Evolutionary conservation across 2,329 filamentous ascomycete species (phyloP).

Genomic region (Trichoderma sp.): DNA sequence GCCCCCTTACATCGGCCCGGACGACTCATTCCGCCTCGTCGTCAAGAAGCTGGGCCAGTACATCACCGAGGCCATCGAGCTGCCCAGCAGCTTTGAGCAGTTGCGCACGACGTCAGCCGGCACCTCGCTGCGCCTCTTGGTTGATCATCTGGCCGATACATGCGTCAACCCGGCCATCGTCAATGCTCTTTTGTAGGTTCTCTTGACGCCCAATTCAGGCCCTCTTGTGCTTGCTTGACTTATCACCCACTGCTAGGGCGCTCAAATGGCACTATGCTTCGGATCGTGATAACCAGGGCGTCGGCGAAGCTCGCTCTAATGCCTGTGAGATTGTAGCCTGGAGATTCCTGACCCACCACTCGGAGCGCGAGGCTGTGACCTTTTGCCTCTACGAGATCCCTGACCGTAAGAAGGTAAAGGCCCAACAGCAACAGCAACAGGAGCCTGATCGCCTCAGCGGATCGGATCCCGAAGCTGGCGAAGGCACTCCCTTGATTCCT

Average conservation of each 20-base stretch:
- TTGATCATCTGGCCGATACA: constrained; percentile 60
- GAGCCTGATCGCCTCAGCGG: constrained; percentile 12
- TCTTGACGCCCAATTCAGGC: not conserved
- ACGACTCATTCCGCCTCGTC: constrained; percentile 61
- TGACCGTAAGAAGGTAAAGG: constrained; percentile 30
- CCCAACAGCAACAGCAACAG: constrained; percentile 10
- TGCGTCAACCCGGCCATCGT: constrained; percentile 69
- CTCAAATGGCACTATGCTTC: constrained; percentile 72
- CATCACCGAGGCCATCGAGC: constrained; percentile 58
- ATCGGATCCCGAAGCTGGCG: constrained; percentile 43
- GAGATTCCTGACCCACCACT: constrained; percentile 69
- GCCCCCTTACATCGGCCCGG: constrained; percentile 55
- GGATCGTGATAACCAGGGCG: constrained; percentile 59
- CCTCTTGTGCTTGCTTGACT: not conserved
- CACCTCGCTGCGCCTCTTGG: constrained; percentile 54
- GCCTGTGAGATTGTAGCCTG: constrained; percentile 80
- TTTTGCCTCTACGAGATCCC: constrained; percentile 73
- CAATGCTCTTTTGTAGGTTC: constrained; percentile 67
- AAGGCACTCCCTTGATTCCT: constrained; percentile 47
- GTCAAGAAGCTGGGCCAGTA: constrained; percentile 67
- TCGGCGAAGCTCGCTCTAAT: constrained; percentile 66
- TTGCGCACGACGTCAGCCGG: constrained; percentile 64
- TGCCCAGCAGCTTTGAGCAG: constrained; percentile 71
- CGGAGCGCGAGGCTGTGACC: constrained; percentile 70
- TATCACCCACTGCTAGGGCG: constrained; percentile 49